phyloP scores from a whole-genome alignment of 2,329 filamentous ascomycete species.

The Trichoderma hamatum region DNA sequence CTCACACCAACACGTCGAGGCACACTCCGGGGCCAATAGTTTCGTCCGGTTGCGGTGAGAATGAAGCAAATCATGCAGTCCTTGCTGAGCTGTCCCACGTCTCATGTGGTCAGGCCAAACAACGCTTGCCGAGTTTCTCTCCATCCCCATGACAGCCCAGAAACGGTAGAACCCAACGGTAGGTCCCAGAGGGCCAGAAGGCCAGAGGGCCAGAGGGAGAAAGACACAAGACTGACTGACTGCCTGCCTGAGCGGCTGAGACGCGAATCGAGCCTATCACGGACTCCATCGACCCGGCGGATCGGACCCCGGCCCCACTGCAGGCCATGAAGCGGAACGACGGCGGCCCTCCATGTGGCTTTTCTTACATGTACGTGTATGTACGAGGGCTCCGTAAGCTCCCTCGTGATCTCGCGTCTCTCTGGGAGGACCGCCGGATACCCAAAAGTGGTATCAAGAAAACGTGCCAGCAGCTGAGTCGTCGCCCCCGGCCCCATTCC shows the following conservation, averaged over 20 bases:
- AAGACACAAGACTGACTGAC: too few relatives aligned
- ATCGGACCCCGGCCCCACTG: conserved; percentile 25
- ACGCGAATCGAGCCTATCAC: conserved; percentile 15
- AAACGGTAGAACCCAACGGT: conserved; percentile 25
- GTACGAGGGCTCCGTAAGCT: conserved; percentile 18
- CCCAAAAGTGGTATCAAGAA: conserved; percentile 10
- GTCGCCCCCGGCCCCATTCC: conserved; percentile 10
- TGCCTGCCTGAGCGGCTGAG: conserved; percentile 17
- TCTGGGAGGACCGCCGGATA: conserved; percentile 5
- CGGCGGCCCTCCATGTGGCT: conserved; percentile 21
- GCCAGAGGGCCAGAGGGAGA: too few relatives aligned
- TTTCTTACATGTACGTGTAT: conserved; percentile 21
- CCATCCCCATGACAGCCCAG: conserved; percentile 5
- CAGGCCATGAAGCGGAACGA: conserved; percentile 13
- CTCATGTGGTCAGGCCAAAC: conserved; percentile 19
- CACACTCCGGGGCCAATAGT: conserved; percentile 12
- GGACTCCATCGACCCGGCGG: conserved; percentile 23
- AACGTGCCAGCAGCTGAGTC: conserved; percentile 24
- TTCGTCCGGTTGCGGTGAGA: conserved; percentile 22
- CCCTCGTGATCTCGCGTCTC: conserved; percentile 18
- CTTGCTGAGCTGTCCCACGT: conserved; percentile 23
- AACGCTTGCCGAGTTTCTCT: conserved; percentile 19
- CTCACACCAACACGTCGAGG: conserved; percentile 11
- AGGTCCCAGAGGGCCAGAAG: not conserved
- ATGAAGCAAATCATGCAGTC: conserved; percentile 17